A percentile compares a stretch with the other conserved stretches of the same genome.
Conservation (phyloP, 1,139 yeast species). For the Debaryomyces robertsiae region DNA sequence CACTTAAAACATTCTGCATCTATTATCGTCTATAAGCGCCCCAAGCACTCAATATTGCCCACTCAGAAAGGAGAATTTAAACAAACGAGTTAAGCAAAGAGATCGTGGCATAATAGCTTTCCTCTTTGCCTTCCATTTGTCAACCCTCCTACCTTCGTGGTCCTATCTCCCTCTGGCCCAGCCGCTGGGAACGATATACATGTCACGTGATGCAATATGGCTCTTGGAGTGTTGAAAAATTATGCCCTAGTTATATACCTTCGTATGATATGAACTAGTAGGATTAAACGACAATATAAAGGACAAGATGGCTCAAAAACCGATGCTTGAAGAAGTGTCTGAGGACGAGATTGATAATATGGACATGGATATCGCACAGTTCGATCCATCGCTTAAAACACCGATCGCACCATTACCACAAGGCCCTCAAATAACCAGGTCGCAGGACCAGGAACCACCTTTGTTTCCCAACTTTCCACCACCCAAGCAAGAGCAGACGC, state of each 20-base stretch:
- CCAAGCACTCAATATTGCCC: no score
- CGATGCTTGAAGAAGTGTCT: conserved; percentile 78
- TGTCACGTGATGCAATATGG: no score
- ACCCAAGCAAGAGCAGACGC: neutral
- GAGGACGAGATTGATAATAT: conserved; percentile 89
- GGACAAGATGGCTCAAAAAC: conserved; percentile 53
- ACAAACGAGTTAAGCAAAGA: no score
- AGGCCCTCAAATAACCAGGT: conserved; percentile 58
- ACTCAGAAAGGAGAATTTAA: no score
- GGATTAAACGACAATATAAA: neutral
- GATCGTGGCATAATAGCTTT: no score
- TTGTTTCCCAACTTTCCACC: conserved; percentile 29
- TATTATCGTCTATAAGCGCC: no score
- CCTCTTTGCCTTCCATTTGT: no score
- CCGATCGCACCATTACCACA: conserved; percentile 70
- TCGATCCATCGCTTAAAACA: conserved; percentile 72
- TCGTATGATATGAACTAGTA: neutral
- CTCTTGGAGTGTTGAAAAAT: no score
- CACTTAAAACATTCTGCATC: no score
- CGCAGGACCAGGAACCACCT: conserved; percentile 54
- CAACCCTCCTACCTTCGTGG: no score
- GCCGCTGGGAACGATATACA: neutral
- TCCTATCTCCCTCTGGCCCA: no score
- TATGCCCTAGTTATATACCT: neutral
- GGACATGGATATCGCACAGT: conserved; percentile 92